phyloP scores from a whole-genome alignment of 495 filamentous ascomycete genomes.

The Bryoglossum gracile region DNA sequence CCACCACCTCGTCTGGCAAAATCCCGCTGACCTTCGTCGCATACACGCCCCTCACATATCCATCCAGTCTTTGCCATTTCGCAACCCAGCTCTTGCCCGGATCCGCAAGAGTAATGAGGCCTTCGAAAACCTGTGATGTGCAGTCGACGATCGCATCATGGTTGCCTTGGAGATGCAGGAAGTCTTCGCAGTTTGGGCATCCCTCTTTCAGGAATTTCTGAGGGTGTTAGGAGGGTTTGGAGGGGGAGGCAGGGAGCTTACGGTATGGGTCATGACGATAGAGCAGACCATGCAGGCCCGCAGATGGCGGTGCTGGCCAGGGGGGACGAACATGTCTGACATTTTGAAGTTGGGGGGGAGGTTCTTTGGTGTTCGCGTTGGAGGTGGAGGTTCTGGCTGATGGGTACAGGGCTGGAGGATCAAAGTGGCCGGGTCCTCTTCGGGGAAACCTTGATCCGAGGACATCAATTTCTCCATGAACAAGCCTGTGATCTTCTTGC shows the following conservation, averaged over 20 bases:
- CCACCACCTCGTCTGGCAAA: constrained; percentile 55
- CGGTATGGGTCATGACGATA: constrained; percentile 71
- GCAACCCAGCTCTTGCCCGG: constrained; percentile 82
- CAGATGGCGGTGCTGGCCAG: constrained; percentile 67
- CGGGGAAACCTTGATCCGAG: no score
- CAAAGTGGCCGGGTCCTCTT: no score
- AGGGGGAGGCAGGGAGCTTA: constrained; percentile 29
- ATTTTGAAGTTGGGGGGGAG: constrained; percentile 11
- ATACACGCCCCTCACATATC: constrained; percentile 80
- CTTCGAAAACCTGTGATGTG: constrained; percentile 92
- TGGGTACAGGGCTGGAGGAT: no score
- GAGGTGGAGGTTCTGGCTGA: no score
- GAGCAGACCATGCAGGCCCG: constrained; percentile 99
- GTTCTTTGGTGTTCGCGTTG: no score
- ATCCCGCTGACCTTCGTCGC: constrained; percentile 83
- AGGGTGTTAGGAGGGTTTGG: not conserved
- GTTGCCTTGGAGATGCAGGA: constrained; percentile 73
- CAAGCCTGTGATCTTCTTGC: no score
- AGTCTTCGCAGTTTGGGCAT: constrained; percentile 93
- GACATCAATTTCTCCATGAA: no score
- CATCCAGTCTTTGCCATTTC: constrained; percentile 86
- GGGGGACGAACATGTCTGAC: constrained; percentile 48
- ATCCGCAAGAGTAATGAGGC: constrained; percentile 73
- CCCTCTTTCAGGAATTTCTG: constrained; percentile 77
- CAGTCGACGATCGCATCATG: constrained; percentile 79